Evolutionary conservation across 495 filamentous ascomycete genomes (phyloP).

Genomic region (Podospora pseudocomata): DNA sequence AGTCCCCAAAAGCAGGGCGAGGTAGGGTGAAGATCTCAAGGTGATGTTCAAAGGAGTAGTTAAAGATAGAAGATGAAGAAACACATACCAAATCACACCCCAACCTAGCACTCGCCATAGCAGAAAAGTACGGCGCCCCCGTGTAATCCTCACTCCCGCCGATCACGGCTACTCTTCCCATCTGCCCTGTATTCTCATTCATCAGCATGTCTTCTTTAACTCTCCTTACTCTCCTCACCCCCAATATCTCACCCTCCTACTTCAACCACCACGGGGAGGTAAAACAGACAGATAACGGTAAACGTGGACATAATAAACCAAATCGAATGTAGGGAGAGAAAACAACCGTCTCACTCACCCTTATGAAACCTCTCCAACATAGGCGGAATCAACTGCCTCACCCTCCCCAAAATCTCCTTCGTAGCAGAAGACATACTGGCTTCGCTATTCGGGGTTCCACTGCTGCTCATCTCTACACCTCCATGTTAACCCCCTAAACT

Average conservation of each 20-base stretch:
- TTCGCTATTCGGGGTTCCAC: slow-evolving; percentile 4
- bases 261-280: not conserved
- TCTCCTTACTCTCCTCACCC: not conserved
- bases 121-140: slow-evolving; percentile 95
- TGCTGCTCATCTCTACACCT: not conserved
- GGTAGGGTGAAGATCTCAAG: not conserved
- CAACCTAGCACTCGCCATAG: slow-evolving; percentile 88
- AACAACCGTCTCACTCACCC: slow-evolving; percentile 50
- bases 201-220: not conserved
- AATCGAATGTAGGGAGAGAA: not conserved
- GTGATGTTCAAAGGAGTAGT: not conserved
- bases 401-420: slow-evolving; percentile 70
- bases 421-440: slow-evolving; percentile 45
- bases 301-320: not conserved
- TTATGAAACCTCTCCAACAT: slow-evolving; percentile 97
- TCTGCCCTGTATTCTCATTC: slow-evolving; percentile 56
- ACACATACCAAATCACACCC: slow-evolving; percentile 73
- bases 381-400: slow-evolving; percentile 87
- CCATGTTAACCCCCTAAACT: not conserved
- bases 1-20: not conserved
- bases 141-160: slow-evolving; percentile 96
- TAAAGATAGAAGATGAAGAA: not conserved
- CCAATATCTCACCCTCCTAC: not conserved
- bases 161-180: slow-evolving; percentile 89
- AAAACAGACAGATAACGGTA: not conserved